phyloP scores from a whole-genome alignment of 2,329 filamentous ascomycete genomes.

The Aspergillus proliferans region DNA sequence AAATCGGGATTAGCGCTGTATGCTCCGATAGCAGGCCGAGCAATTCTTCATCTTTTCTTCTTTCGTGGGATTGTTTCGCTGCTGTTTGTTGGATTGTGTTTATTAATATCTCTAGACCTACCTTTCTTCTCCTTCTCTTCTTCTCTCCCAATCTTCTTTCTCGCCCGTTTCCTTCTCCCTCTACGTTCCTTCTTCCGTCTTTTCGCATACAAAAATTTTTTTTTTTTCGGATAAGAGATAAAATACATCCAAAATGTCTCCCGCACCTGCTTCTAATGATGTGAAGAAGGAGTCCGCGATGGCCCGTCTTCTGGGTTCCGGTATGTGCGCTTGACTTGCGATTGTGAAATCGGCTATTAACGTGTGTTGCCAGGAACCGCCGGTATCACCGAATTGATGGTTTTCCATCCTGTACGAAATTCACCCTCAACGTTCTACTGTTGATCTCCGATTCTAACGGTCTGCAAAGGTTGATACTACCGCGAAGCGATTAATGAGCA shows the following conservation, averaged over 20 bases:
- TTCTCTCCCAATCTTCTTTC: neutral
- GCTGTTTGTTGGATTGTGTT: neutral
- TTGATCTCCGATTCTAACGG: conserved; percentile 15
- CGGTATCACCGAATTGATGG: conserved; percentile 84
- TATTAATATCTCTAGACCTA: neutral
- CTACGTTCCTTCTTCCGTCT: neutral
- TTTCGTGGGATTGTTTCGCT: no score
- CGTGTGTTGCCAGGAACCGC: conserved; percentile 61
- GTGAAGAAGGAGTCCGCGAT: conserved; percentile 81
- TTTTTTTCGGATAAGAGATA: neutral
- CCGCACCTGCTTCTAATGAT: conserved; percentile 51
- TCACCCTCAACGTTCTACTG: neutral
- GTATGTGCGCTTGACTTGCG: conserved; percentile 45
- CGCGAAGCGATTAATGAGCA: conserved; percentile 98
- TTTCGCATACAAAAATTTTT: neutral
- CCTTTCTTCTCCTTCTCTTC: neutral
- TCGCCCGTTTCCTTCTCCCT: neutral
- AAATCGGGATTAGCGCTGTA: no score
- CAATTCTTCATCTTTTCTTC: no score
- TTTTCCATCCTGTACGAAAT: conserved; percentile 76
- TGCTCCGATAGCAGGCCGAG: no score
- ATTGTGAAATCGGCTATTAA: conserved; percentile 12
- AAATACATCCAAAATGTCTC: conserved; percentile 48
- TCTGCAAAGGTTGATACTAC: conserved; percentile 79
- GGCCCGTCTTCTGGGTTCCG: conserved; percentile 85